These are phyloP conservation scores for Cinnamomum micranthum DNA, from an alignment of 164 flowering plant genomes.

Conservation along the genomic window DNA sequence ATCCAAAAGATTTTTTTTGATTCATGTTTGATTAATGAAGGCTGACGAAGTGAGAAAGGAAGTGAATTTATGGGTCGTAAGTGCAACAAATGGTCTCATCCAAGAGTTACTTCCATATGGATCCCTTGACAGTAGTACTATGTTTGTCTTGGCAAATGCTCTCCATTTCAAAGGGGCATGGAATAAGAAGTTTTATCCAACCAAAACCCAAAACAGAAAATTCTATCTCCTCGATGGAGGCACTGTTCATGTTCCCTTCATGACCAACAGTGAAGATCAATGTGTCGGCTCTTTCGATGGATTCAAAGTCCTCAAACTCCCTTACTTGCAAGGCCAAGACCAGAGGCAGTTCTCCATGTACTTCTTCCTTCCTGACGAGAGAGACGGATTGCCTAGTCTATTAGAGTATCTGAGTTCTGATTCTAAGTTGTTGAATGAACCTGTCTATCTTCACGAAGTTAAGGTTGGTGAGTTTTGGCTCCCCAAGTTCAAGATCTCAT, in stretches of 20 bases:
- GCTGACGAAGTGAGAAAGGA: slow-evolving; percentile 1
- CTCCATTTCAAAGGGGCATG: slow-evolving; percentile 28
- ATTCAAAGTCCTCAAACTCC: slow-evolving; percentile 21
- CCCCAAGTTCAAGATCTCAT: slow-evolving; percentile 23
- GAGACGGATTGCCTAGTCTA: slow-evolving; percentile 14
- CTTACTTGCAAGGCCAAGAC: slow-evolving; percentile 7
- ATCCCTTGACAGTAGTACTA: neutral
- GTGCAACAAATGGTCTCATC: slow-evolving; percentile 20
- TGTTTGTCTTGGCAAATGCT: slow-evolving; percentile 20
- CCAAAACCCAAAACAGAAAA: slow-evolving; percentile 10
- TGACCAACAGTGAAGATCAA: slow-evolving; percentile 10
- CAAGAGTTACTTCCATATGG: slow-evolving; percentile 13
- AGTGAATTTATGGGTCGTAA: slow-evolving; percentile 19
- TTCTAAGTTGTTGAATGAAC: slow-evolving; percentile 8
- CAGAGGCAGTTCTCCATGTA: slow-evolving; percentile 19
- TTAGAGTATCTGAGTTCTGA: slow-evolving; percentile 10
- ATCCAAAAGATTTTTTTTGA: too few species aligned
- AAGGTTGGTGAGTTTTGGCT: slow-evolving; percentile 3
- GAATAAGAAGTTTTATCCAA: slow-evolving; percentile 5
- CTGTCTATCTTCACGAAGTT: neutral
- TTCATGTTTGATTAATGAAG: neutral
- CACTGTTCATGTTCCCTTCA: slow-evolving; percentile 22
- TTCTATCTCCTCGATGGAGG: slow-evolving; percentile 27
- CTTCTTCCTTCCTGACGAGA: slow-evolving; percentile 17
- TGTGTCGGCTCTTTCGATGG: slow-evolving; percentile 3